Evolutionary conservation across 1,284 basidiomycete species (phyloP).

Genomic region (Trametes hirsuta): DNA sequence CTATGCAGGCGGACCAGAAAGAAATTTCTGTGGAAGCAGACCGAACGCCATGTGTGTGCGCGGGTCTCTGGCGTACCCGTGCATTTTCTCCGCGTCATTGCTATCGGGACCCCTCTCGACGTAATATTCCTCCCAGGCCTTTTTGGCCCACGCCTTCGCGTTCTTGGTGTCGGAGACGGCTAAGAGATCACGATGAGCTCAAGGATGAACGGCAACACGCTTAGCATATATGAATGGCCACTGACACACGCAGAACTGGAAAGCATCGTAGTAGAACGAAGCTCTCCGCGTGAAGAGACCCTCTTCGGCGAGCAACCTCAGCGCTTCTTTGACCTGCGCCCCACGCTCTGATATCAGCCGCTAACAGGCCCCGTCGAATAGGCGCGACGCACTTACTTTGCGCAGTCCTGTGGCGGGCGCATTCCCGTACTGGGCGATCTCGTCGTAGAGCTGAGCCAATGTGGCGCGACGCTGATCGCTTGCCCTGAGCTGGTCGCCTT

Average conservation of each 20-base stretch:
- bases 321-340: conserved; percentile 23
- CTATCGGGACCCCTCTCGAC: conserved; percentile 27
- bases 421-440: conserved; percentile 25
- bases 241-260: conserved; percentile 28
- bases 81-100: conserved; percentile 22
- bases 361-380: background rate
- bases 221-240: background rate
- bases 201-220: too few relatives aligned
- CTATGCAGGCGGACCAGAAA: conserved; percentile 25
- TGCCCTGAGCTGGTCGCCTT: conserved; percentile 18
- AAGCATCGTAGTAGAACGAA: conserved; percentile 33
- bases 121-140: conserved; percentile 30
- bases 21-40: conserved; percentile 17
- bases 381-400: conserved; percentile 17
- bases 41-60: conserved; percentile 26
- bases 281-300: conserved; percentile 18
- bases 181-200: background rate
- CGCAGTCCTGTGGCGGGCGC: conserved; percentile 25
- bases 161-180: conserved; percentile 29
- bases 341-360: background rate
- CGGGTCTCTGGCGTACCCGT: conserved; percentile 27
- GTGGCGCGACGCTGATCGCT: conserved; percentile 27
- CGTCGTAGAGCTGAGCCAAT: conserved; percentile 25
- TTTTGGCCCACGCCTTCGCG: conserved; percentile 32
- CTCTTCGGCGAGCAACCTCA: conserved; percentile 29